Evolutionary conservation across 805 yeast species (phyloP).

Genomic region (Starmerella scarabaei): DNA sequence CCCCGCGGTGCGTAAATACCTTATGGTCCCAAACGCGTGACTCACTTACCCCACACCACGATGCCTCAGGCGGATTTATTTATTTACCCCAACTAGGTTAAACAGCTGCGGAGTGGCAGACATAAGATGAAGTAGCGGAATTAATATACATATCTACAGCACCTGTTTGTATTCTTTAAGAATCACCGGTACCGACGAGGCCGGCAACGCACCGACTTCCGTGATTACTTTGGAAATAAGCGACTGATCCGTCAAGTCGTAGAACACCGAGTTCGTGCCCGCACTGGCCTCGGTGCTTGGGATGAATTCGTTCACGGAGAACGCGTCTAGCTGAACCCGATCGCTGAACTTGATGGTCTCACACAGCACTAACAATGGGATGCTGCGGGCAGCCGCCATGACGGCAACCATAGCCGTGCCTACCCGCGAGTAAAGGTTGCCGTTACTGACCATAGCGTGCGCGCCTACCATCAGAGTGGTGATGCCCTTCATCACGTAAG

Average conservation of each 20-base stretch:
- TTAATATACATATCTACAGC: too few relatives aligned
- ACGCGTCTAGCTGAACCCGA: slow-evolving; percentile 91
- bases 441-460: slow-evolving; percentile 92
- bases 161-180: slow-evolving; percentile 59
- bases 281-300: slow-evolving; percentile 28
- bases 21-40: too few relatives aligned
- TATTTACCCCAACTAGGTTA: too few relatives aligned
- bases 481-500: slow-evolving; percentile 71
- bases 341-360: slow-evolving; percentile 91
- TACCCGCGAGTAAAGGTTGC: slow-evolving; percentile 80
- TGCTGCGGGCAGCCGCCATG: slow-evolving; percentile 74
- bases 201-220: slow-evolving; percentile 91
- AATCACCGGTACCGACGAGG: slow-evolving; percentile 96
- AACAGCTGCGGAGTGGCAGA: too few relatives aligned
- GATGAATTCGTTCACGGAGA: slow-evolving; percentile 71
- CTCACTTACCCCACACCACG: too few relatives aligned
- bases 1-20: too few relatives aligned
- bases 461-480: slow-evolving; percentile 91
- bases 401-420: slow-evolving; percentile 91
- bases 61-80: too few relatives aligned
- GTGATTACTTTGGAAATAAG: slow-evolving; percentile 90
- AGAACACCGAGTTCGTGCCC: slow-evolving; percentile 71
- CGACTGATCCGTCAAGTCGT: slow-evolving; percentile 88
- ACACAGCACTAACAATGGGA: slow-evolving; percentile 91
- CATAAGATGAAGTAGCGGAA: too few relatives aligned